Evolutionary conservation across 148 eudicot species (phyloP).

Genomic region (Amaranthus hypochondriacus): DNA sequence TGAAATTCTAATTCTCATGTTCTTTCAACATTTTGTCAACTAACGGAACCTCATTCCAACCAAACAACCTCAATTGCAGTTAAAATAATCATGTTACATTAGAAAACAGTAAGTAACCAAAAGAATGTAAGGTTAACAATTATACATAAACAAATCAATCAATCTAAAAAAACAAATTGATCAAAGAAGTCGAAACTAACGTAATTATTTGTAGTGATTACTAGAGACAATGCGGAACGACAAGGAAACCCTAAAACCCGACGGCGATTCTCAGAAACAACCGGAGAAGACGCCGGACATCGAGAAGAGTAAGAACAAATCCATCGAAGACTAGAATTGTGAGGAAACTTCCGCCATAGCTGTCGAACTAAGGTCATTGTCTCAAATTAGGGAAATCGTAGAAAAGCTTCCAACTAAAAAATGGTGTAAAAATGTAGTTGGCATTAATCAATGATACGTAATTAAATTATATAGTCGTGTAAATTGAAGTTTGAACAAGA

Average conservation of each 20-base stretch:
- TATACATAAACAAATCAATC: not conserved
- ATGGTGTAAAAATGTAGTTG: not conserved
- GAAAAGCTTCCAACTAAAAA: not conserved
- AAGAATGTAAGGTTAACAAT: not conserved
- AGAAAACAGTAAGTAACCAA: not conserved
- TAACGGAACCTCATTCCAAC: not conserved
- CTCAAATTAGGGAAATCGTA: not conserved
- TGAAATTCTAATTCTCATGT: too few relatives aligned
- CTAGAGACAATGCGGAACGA: slow-evolving; percentile 4
- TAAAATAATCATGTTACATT: not conserved
- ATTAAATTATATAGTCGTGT: too few relatives aligned
- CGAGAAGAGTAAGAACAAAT: slow-evolving; percentile 23
- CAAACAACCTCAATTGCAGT: not conserved
- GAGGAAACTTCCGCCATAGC: slow-evolving; percentile 18
- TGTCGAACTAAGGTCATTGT: slow-evolving; percentile 22
- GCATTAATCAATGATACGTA: too few relatives aligned
- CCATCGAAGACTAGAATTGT: slow-evolving; percentile 22
- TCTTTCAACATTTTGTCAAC: too few relatives aligned
- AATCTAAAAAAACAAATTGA: not conserved
- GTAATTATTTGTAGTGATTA: slow-evolving; percentile 5
- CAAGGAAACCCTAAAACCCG: slow-evolving; percentile 24
- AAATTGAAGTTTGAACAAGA: too few relatives aligned
- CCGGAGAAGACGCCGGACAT: slow-evolving; percentile 15
- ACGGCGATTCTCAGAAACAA: slow-evolving; percentile 16
- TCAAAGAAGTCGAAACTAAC: slow-evolving; percentile 29